Conservation (phyloP, 192 early-diverging fungal species). For the Podila epicladia region DNA sequence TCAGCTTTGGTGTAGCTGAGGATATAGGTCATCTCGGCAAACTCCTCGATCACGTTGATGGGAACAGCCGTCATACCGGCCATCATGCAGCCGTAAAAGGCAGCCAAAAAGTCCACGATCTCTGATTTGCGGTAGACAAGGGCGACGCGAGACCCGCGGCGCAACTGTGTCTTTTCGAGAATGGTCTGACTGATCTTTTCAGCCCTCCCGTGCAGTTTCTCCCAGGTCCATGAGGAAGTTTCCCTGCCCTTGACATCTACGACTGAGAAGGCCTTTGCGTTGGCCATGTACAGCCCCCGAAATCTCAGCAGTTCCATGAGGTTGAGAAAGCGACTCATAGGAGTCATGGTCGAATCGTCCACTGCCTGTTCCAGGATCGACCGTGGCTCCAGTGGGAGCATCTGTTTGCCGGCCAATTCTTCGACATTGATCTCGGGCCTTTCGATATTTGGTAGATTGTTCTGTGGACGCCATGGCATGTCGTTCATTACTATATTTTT, state of each 20-base stretch:
- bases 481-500: slow-evolving; percentile 11
- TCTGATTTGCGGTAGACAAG: slow-evolving; percentile 85
- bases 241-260: slow-evolving; percentile 83
- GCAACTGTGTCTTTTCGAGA: slow-evolving; percentile 66
- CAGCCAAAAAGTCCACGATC: slow-evolving; percentile 83
- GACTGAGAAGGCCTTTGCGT: slow-evolving; percentile 68
- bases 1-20: slow-evolving; percentile 70
- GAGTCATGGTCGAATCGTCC: slow-evolving; percentile 53
- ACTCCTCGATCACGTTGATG: slow-evolving; percentile 82
- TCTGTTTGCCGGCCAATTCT: slow-evolving; percentile 63
- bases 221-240: slow-evolving; percentile 73
- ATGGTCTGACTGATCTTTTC: slow-evolving; percentile 77
- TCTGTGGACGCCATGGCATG: slow-evolving; percentile 34
- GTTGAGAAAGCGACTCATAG: slow-evolving; percentile 65
- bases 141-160: slow-evolving; percentile 75
- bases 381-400: slow-evolving; percentile 62
- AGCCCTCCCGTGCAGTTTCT: slow-evolving; percentile 73
- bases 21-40: slow-evolving; percentile 81
- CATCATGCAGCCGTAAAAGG: slow-evolving; percentile 84
- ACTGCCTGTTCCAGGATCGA: slow-evolving; percentile 53
- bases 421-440: slow-evolving; percentile 49
- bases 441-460: slow-evolving; percentile 44
- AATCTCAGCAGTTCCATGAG: slow-evolving; percentile 75
- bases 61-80: slow-evolving; percentile 87
- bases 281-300: slow-evolving; percentile 67